These are phyloP conservation scores for bread wheat (Triticum aestivum) DNA, from an alignment of 176 grass and related monocot genomes.

Conservation along the genomic window DNA sequence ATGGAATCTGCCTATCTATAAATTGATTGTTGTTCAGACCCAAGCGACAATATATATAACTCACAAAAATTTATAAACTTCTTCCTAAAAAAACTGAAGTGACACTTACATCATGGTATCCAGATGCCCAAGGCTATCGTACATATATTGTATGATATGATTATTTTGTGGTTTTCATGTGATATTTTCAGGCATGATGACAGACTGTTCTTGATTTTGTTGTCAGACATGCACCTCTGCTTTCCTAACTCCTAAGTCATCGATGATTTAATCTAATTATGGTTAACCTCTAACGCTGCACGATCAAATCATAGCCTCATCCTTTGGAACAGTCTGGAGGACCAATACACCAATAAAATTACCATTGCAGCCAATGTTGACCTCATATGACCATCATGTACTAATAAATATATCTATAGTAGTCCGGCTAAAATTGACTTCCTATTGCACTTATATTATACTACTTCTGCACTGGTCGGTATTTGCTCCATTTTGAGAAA, in stretches of 20 bases:
- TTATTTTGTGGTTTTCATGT: neutral
- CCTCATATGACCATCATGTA: neutral
- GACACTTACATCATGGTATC: neutral
- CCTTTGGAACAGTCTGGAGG: neutral
- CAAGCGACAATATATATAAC: neutral
- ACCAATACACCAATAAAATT: neutral
- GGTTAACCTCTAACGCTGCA: neutral
- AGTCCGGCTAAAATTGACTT: neutral
- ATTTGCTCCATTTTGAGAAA: neutral
- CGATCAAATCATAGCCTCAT: neutral
- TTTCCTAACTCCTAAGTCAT: neutral
- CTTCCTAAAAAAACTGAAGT: neutral
- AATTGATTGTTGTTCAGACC: neutral
- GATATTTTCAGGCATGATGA: neutral
- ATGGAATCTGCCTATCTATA: conserved; percentile 33
- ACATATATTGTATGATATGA: neutral
- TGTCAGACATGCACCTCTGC: neutral
- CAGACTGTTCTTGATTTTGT: no score
- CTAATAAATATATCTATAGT: neutral
- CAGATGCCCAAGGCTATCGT: neutral
- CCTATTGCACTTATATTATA: neutral
- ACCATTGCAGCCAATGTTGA: neutral
- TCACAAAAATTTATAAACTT: neutral
- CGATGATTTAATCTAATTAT: neutral
- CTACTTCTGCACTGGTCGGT: neutral